These are phyloP conservation scores for Pythium volutum DNA, from an alignment of 352 stramenopile species.

Conservation along the genomic window DNA sequence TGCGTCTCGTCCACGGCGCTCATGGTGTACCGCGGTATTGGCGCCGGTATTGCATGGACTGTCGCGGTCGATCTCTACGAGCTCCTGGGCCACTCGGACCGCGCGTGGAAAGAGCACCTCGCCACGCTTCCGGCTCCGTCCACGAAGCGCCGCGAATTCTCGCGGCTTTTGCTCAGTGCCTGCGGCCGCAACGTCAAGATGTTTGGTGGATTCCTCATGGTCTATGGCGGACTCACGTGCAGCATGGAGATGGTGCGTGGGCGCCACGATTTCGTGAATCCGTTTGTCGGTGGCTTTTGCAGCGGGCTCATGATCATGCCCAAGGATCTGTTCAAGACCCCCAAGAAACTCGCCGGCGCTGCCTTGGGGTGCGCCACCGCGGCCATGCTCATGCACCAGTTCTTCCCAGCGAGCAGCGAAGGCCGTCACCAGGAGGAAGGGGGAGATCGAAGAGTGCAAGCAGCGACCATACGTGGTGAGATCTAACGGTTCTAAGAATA, in stretches of 20 bases:
- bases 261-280: constrained; percentile 58
- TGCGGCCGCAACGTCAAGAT: constrained; percentile 57
- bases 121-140: constrained; percentile 22
- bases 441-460: not conserved
- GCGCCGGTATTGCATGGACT: constrained; percentile 69
- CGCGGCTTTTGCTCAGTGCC: constrained; percentile 27
- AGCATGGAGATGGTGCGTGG: constrained; percentile 56
- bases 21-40: constrained; percentile 58
- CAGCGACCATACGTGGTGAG: not conserved
- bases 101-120: constrained; percentile 38
- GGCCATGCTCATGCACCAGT: constrained; percentile 60
- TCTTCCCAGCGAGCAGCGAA: constrained; percentile 39
- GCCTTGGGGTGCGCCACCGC: constrained; percentile 48
- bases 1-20: constrained; percentile 64
- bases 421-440: not conserved
- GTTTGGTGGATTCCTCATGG: constrained; percentile 71
- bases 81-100: constrained; percentile 36
- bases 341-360: constrained; percentile 35
- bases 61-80: constrained; percentile 69
- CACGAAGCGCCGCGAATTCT: constrained; percentile 33
- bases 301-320: constrained; percentile 51
- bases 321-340: constrained; percentile 40
- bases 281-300: constrained; percentile 63
- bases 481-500: constrained; percentile 2
- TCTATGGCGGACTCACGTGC: constrained; percentile 74